Base-by-base conservation (phyloP, 164 flowering plant genomes). In the Houttuynia cordata region DNA sequence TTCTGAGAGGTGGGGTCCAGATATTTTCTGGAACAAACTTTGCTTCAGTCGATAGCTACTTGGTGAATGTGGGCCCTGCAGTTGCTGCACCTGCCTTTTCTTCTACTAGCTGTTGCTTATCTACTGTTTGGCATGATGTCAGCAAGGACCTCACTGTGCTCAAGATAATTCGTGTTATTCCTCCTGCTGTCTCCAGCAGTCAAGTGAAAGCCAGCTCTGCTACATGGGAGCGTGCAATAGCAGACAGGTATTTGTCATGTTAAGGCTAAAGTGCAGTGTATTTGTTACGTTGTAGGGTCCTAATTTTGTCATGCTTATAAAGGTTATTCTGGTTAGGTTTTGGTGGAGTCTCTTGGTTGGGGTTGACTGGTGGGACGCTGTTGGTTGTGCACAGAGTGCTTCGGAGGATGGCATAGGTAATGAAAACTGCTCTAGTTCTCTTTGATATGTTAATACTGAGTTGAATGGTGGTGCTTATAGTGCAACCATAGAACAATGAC, bases 291-390 rank as follows among this genome's bases (percentile, higher is more conserved):
- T 12, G 49, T 45, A 45, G 3, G 49, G 49, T 45, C 12, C 17
- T 17, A 12, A 8, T 45, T 45, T 7, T 17, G 2, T 17, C 17
- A 45, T 45, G 49, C 49, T 45, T 14, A 45, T 12, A 45, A 17
- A 17, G 14, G 49, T 7, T 45, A 45, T 12, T 53, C 56, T 23
- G 62, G 53, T 73, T 79, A 94, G 99, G 77, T 91, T 94, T 79
- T 94, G 99, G 99, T 94, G 99, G 99, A 88, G 97, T 70, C 91
- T 94, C 71, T 70, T 94, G 82, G 96, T 88, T 64, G 97, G 96
- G 67, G 96, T 88, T 76, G 97, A 94, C 80, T 94, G 99, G 99
- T 94, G 99, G 99, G 99, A 94, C 85, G 99, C 96, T 66, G 93
- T 94, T 71, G 99, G 97, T 62, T 91, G 97, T 74, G 84, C 97